Evolutionary conservation across 176 grass and related monocot genomes (phyloP), one percentile per base, ranked within the genome.

Genomic region (Eremochloa ophiuroides): DNA sequence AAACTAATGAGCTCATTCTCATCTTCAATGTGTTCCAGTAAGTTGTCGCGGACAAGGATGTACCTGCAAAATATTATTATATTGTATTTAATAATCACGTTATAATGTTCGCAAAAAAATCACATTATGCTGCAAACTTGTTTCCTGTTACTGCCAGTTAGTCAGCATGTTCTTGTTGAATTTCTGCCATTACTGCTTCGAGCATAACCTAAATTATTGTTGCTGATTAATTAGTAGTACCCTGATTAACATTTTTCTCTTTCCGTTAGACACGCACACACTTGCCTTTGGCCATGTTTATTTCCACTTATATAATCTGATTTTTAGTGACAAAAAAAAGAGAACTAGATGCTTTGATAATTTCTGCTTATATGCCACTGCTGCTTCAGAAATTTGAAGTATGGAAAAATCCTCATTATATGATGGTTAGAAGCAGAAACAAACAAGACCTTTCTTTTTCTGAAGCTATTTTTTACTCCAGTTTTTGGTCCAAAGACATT

Each of bases 1-100:
- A 95, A 67, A 2, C 10, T 73, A 37, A 95, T 7, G 43, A 87
- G 30, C 48, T 92, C 82, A 25, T 79, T 82, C 17, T 81, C 90
- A 72, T 92, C 85, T 11, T 63, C 33, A 33, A 79, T 34, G 22
- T 69, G 23, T 11, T 88, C 75, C 56, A 88, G 51, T 68, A 90
- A 25, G 1, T 85, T 90, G 37, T 86, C 35, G 8, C 39, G 69
- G 56, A 5, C 20, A 4, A 86, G 53, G 26, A 88, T 92, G 69
- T 88, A 38, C 71, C 73, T 82, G 65, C 43, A 74, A 85, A 72
- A 51, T 61, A 68, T 66, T 18, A 10, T 51, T 26, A 13, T 72
- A 0, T 22, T 12, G 42, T 66, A 30, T 34, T 53, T 68, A 53
- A 66, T 68, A n/a, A n/a, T n/a, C n/a, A n/a, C n/a, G n/a, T n/a